Percentiles rank a stretch among this genome's conserved stretches.
Evolutionary conservation across 257 asterid genomes (phyloP).

Genomic region (Solanum pimpinellifolium): DNA sequence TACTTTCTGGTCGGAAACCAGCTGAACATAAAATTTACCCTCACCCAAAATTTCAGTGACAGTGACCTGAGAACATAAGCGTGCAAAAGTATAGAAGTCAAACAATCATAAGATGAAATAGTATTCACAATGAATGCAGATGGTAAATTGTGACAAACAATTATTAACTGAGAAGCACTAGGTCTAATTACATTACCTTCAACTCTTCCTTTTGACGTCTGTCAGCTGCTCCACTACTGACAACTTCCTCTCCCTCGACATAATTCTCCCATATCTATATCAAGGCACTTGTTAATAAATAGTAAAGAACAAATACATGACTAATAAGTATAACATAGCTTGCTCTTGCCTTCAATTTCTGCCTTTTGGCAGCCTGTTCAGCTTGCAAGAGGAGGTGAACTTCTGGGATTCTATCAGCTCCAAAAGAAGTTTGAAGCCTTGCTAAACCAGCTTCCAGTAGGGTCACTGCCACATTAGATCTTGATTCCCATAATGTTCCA

Average conservation of each 20-base stretch:
- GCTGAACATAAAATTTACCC: conserved; percentile 82
- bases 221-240: conserved; percentile 39
- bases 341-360: conserved; percentile 76
- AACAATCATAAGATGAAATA: neutral
- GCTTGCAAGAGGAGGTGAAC: conserved; percentile 85
- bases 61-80: conserved; percentile 33
- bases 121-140: neutral
- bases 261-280: conserved; percentile 51
- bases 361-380: conserved; percentile 80
- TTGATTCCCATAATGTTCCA: conserved; percentile 90
- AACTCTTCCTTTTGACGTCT: conserved; percentile 71
- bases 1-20: conserved; percentile 77
- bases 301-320: neutral
- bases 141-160: neutral
- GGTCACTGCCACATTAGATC: conserved; percentile 53
- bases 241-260: conserved; percentile 70
- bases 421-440: conserved; percentile 72
- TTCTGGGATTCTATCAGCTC: conserved; percentile 73
- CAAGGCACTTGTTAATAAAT: neutral
- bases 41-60: conserved; percentile 91
- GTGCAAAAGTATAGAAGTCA: neutral
- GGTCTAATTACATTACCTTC: conserved; percentile 34
- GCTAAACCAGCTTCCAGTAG: conserved; percentile 97
- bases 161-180: neutral
- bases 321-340: neutral